Percentiles rank a stretch among this genome's conserved stretches.
These are phyloP conservation scores for Talaromyces sp. DNA, from an alignment of 2,329 filamentous ascomycete species.

Conservation along the genomic window DNA sequence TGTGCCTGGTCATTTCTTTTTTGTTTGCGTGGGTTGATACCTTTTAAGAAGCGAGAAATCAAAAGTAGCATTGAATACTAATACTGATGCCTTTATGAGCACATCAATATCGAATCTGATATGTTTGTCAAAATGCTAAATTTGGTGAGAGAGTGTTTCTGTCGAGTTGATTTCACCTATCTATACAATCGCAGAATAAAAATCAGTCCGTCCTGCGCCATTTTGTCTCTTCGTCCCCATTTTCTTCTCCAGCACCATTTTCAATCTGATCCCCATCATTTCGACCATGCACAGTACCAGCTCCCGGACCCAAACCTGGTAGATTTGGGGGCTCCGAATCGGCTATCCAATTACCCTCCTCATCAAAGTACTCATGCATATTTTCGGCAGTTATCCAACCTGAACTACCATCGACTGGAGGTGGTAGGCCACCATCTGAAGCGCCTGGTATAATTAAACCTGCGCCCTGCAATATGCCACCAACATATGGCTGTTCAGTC, in stretches of 20 bases:
- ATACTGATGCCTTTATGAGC: neutral
- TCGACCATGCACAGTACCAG: slow-evolving; percentile 60
- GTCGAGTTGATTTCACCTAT: neutral
- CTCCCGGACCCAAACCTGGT: slow-evolving; percentile 51
- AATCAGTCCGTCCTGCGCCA: slow-evolving; percentile 50
- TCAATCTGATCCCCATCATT: slow-evolving; percentile 53
- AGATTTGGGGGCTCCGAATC: slow-evolving; percentile 40
- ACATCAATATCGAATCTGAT: neutral
- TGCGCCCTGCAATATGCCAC: slow-evolving; percentile 31
- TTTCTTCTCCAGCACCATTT: slow-evolving; percentile 39
- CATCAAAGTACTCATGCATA: slow-evolving; percentile 76
- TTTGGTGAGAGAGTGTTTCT: neutral
- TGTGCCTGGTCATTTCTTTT: neutral
- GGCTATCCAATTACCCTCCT: slow-evolving; percentile 72
- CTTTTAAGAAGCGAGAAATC: neutral
- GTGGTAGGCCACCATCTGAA: slow-evolving; percentile 40
- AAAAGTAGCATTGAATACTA: neutral
- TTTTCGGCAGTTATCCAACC: slow-evolving; percentile 80
- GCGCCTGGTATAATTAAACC: slow-evolving; percentile 37
- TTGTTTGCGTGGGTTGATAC: neutral
- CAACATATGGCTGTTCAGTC: slow-evolving; percentile 23
- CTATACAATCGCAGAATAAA: neutral
- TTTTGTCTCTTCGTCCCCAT: slow-evolving; percentile 49
- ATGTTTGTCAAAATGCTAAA: neutral
- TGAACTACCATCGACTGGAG: slow-evolving; percentile 47